Conservation (phyloP, 2,329 filamentous ascomycete genomes). For the Ascomycota sp. region DNA sequence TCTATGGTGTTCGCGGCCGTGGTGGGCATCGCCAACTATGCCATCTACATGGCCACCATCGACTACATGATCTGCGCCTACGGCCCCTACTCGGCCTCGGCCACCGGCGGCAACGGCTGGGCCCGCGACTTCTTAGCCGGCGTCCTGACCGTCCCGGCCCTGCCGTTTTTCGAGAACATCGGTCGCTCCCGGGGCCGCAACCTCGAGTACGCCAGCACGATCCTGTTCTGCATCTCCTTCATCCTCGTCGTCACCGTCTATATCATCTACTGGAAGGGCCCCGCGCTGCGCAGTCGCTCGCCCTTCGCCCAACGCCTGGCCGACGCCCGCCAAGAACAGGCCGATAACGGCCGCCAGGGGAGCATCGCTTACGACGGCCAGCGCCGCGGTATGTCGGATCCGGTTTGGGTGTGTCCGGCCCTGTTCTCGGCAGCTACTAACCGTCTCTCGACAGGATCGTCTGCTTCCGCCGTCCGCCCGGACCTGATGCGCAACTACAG, state of each 20-base stretch:
- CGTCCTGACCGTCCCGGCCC: constrained; percentile 46
- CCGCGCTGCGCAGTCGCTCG: constrained; percentile 35
- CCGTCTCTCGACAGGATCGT: constrained; percentile 5
- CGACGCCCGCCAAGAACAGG: constrained; percentile 14
- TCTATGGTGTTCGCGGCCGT: constrained; percentile 43
- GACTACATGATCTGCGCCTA: constrained; percentile 63
- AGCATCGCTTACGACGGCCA: constrained; percentile 8
- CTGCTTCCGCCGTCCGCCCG: constrained; percentile 4
- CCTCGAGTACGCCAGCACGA: constrained; percentile 40
- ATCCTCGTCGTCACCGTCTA: constrained; percentile 43
- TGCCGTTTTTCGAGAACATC: constrained; percentile 42
- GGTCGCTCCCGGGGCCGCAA: constrained; percentile 22
- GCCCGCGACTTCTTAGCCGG: constrained; percentile 55
- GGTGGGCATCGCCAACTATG: constrained; percentile 54
- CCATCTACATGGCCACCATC: constrained; percentile 58
- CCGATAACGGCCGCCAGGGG: constrained; percentile 9
- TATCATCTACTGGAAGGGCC: constrained; percentile 45
- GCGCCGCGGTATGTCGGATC: constrained; percentile 12
- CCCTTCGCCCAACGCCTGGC: constrained; percentile 45
- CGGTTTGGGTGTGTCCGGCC: no score
- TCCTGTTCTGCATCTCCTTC: constrained; percentile 41
- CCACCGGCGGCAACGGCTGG: constrained; percentile 58
- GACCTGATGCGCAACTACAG: constrained; percentile 12
- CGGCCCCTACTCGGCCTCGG: constrained; percentile 51
- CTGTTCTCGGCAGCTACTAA: no score